Conservation (phyloP, 2,329 filamentous ascomycete species). For the Aspergillaceae sp. region DNA sequence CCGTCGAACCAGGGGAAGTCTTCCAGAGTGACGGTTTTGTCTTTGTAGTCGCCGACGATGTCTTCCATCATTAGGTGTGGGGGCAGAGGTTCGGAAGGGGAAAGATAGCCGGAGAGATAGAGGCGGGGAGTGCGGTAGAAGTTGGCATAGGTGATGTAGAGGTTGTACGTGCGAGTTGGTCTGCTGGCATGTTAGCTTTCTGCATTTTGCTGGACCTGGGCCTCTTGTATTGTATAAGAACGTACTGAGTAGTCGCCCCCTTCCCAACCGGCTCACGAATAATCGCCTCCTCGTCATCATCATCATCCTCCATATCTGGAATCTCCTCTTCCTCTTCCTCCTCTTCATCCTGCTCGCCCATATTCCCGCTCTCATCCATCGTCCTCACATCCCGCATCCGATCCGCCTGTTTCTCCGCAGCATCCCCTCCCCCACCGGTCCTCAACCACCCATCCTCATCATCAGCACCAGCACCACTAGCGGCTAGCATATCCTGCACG, state of each 20-base stretch:
- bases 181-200: constrained; percentile 35
- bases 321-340: constrained; percentile 69
- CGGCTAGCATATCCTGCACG: constrained; percentile 65
- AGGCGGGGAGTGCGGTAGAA: constrained; percentile 94
- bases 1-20: constrained; percentile 93
- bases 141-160: constrained; percentile 96
- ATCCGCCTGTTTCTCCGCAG: constrained; percentile 62
- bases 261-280: constrained; percentile 61
- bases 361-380: constrained; percentile 78
- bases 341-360: constrained; percentile 63
- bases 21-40: constrained; percentile 97
- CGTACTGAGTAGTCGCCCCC: constrained; percentile 48
- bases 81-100: constrained; percentile 69
- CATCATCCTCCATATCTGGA: constrained; percentile 96
- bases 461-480: constrained; percentile 46
- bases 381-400: constrained; percentile 75
- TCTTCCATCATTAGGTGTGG: constrained; percentile 92
- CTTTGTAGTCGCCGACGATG: constrained; percentile 91
- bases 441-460: constrained; percentile 88
- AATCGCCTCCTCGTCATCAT: constrained; percentile 88
- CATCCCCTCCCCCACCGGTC: constrained; percentile 61
- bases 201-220: too few species aligned
- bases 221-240: constrained; percentile 6
- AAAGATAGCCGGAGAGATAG: constrained; percentile 83
- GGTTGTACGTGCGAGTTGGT: constrained; percentile 82